A percentile compares a stretch with the other conserved stretches of the same genome.
Conservation (phyloP, 2,329 filamentous ascomycete genomes). For the Pyrenochaeta sp. region DNA sequence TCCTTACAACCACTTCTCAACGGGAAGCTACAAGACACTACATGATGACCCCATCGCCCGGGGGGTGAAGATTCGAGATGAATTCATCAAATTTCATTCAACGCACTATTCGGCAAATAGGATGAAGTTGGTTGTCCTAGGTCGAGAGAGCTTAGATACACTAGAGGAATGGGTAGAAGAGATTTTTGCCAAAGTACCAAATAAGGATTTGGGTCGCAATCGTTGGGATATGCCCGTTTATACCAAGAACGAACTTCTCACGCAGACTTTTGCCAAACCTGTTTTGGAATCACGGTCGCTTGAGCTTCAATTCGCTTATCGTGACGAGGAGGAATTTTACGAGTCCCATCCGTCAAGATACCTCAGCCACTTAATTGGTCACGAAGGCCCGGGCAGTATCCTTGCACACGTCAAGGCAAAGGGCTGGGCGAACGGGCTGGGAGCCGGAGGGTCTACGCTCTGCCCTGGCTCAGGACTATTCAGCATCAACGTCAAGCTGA, state of each 20-base stretch:
- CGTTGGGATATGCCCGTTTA: conserved; percentile 73
- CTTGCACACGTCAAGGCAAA: conserved; percentile 89
- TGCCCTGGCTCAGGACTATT: conserved; percentile 86
- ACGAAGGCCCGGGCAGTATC: conserved; percentile 92
- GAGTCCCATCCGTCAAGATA: conserved; percentile 86
- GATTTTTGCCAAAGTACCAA: conserved; percentile 80
- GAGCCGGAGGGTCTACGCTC: conserved; percentile 76
- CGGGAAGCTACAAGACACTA: conserved; percentile 85
- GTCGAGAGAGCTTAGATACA: conserved; percentile 81
- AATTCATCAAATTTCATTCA: conserved; percentile 91
- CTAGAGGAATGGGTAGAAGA: conserved; percentile 85
- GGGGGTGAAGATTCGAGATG: conserved; percentile 84
- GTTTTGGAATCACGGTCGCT: conserved; percentile 87
- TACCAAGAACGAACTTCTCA: conserved; percentile 67
- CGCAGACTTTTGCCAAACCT: conserved; percentile 86
- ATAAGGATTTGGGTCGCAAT: conserved; percentile 78
- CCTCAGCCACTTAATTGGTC: conserved; percentile 86
- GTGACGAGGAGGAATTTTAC: conserved; percentile 82
- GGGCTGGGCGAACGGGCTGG: conserved; percentile 86
- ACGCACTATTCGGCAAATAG: conserved; percentile 91
- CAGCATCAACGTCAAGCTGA: conserved; percentile 79
- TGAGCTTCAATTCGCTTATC: conserved; percentile 82
- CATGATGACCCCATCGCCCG: conserved; percentile 81
- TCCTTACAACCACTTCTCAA: conserved; percentile 91
- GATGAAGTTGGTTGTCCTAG: conserved; percentile 91